Percentiles rank a stretch among this genome's conserved stretches.
Conservation (phyloP, 1,284 basidiomycete genomes). For the Moesziomyces globuligerus region DNA sequence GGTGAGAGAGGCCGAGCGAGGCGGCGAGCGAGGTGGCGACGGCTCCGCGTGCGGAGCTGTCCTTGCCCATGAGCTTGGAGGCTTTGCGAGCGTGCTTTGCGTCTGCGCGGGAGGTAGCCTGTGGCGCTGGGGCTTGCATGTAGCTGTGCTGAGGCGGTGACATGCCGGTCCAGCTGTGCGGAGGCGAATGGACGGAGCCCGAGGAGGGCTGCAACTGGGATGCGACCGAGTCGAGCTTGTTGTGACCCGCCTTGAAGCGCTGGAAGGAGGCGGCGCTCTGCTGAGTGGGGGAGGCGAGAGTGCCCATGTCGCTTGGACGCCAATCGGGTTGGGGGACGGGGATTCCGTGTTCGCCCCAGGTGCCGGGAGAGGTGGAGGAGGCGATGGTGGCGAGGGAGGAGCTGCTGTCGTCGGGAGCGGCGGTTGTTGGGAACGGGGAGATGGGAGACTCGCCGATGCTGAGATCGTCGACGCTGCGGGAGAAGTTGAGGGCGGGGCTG, state of each 20-base stretch:
- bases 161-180: constrained; percentile 38
- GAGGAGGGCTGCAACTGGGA: constrained; percentile 30
- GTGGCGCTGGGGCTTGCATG: constrained; percentile 15
- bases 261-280: constrained; percentile 21
- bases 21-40: constrained; percentile 30
- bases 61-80: constrained; percentile 47
- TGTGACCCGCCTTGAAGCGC: constrained; percentile 26
- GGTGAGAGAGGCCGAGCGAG: constrained; percentile 30
- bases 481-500: constrained; percentile 51
- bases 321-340: constrained; percentile 29
- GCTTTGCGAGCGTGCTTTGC: constrained; percentile 41
- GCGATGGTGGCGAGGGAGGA: constrained; percentile 22
- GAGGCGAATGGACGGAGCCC: constrained; percentile 17
- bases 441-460: constrained; percentile 25
- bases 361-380: constrained; percentile 25
- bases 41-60: constrained; percentile 17
- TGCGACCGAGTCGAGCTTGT: constrained; percentile 27
- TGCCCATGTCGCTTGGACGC: constrained; percentile 57
- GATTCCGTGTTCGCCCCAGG: constrained; percentile 56
- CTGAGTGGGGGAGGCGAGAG: constrained; percentile 31
- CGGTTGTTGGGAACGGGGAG: constrained; percentile 22
- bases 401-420: constrained; percentile 35
- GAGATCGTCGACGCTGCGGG: constrained; percentile 61
- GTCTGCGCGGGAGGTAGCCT: background rate
- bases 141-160: constrained; percentile 31